Evolutionary conservation across 192 early-diverging fungal species (phyloP).

Genomic region (Backusella sp.): DNA sequence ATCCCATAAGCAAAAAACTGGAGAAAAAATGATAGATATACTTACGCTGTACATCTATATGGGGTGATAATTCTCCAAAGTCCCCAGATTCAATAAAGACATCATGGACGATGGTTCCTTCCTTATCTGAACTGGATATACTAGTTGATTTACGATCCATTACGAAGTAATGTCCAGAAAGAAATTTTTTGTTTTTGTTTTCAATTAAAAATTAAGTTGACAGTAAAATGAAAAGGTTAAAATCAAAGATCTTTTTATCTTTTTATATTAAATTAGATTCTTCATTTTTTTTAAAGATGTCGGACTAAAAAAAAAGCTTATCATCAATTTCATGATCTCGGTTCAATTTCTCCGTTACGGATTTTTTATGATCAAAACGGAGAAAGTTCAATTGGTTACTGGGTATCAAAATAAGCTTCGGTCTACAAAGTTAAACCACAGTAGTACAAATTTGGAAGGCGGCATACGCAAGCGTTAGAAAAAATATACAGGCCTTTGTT

Average conservation of each 20-base stretch:
- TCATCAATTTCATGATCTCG: not conserved
- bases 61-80: not conserved
- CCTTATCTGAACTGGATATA: not conserved
- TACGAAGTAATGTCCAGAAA: not conserved
- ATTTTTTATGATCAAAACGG: not conserved
- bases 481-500: not conserved
- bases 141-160: not conserved
- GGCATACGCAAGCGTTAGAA: not conserved
- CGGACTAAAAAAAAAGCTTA: slow-evolving; percentile 1
- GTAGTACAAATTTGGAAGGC: not conserved
- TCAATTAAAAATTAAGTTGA: not conserved
- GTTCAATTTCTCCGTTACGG: not conserved
- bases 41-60: not conserved
- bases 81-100: not conserved
- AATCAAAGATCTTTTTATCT: not conserved
- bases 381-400: not conserved
- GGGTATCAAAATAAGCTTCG: not conserved
- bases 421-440: not conserved
- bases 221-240: not conserved
- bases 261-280: not conserved
- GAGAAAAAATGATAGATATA: not conserved
- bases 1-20: not conserved
- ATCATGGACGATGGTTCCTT: not conserved
- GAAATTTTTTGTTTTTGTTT: not conserved
- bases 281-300: not conserved